phyloP scores from a whole-genome alignment of 2,329 filamentous ascomycete genomes.

The Zasmidium citrigriseum region DNA sequence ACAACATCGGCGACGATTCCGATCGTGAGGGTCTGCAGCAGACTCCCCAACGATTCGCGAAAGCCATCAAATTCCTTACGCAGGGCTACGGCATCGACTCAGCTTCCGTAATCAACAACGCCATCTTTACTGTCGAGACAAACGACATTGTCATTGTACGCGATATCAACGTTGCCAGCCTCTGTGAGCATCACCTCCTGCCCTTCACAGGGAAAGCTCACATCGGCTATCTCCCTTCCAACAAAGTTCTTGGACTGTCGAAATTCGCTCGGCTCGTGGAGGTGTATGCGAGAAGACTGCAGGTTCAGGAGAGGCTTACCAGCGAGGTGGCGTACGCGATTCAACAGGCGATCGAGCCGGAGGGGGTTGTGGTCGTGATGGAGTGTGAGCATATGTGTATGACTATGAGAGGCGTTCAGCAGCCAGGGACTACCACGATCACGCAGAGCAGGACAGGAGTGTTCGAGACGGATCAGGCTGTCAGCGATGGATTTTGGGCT shows the following conservation, averaged over 20 bases:
- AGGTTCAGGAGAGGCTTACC: slow-evolving; percentile 90
- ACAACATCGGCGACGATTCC: slow-evolving; percentile 63
- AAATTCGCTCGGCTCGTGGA: slow-evolving; percentile 81
- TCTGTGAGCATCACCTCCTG: slow-evolving; percentile 93
- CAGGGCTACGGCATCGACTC: slow-evolving; percentile 88
- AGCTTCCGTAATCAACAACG: slow-evolving; percentile 80
- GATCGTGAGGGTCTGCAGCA: slow-evolving; percentile 58
- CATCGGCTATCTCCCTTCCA: slow-evolving; percentile 89
- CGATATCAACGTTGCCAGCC: slow-evolving; percentile 86
- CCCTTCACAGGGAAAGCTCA: slow-evolving; percentile 97
- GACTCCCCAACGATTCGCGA: slow-evolving; percentile 79
- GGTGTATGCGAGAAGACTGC: slow-evolving; percentile 85
- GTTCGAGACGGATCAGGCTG: slow-evolving; percentile 65
- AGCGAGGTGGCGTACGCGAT: slow-evolving; percentile 90
- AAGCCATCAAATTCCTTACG: slow-evolving; percentile 88
- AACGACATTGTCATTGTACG: slow-evolving; percentile 95
- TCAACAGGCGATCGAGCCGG: slow-evolving; percentile 82
- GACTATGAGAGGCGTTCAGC: slow-evolving; percentile 93
- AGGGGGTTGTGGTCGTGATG: slow-evolving; percentile 92
- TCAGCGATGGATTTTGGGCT: neutral
- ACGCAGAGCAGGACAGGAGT: slow-evolving; percentile 94
- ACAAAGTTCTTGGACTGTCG: slow-evolving; percentile 4
- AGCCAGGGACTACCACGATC: slow-evolving; percentile 78
- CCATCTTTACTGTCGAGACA: slow-evolving; percentile 90
- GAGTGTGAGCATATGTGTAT: slow-evolving; percentile 92